A percentile compares a stretch with the other conserved stretches of the same genome.
Evolutionary conservation across 2,329 filamentous ascomycete species (phyloP).

Genomic region (Fusarium zealandicum): DNA sequence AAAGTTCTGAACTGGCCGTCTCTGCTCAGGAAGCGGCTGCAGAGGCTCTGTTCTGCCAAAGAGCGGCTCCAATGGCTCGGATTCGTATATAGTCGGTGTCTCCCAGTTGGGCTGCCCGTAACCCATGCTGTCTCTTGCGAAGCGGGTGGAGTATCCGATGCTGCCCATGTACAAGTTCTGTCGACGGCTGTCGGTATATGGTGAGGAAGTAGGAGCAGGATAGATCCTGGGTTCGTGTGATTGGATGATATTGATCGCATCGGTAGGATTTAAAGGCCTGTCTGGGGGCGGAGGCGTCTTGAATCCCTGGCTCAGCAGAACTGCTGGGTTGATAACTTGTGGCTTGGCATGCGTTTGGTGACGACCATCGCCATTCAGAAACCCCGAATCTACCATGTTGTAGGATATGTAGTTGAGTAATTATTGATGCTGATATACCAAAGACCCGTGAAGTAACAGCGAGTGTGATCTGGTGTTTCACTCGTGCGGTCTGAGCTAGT

Average conservation of each 20-base stretch:
- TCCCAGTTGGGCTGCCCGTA: not conserved
- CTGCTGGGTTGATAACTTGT: conserved; percentile 18
- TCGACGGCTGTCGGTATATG: not conserved
- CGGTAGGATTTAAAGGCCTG: not conserved
- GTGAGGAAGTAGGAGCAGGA: not conserved
- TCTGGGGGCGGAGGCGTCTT: not conserved
- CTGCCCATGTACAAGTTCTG: conserved; percentile 31
- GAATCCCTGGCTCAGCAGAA: not conserved
- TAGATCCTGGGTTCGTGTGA: not conserved
- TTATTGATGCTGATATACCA: no score
- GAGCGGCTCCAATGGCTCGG: conserved; percentile 30
- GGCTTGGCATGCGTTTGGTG: not conserved
- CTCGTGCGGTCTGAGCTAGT: not conserved
- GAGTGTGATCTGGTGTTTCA: not conserved
- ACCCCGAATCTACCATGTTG: not conserved
- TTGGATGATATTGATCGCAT: rapidly evolving
- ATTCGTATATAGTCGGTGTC: not conserved
- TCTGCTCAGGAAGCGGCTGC: not conserved
- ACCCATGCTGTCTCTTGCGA: conserved; percentile 18
- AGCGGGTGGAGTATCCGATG: conserved; percentile 23
- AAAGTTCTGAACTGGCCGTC: not conserved
- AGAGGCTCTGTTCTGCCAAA: conserved; percentile 8
- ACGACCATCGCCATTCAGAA: not conserved
- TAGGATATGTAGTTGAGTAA: not conserved
- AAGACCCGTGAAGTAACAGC: no score